Conservation (phyloP, 2,329 filamentous ascomycete genomes). For the Ilyonectria robusta region DNA sequence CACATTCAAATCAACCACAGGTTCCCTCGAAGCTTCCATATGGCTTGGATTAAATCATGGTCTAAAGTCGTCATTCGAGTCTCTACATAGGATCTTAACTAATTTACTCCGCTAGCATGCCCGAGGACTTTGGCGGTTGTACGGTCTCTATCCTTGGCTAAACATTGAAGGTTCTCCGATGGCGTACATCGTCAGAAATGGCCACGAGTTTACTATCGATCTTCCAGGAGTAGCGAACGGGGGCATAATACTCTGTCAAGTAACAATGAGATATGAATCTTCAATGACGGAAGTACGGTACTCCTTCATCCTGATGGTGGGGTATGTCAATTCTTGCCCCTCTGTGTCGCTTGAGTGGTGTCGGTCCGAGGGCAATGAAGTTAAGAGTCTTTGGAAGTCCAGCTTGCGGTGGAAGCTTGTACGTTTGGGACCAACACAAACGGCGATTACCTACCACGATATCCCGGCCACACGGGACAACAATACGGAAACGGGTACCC, state of each 20-base stretch:
- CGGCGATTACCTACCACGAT: background rate
- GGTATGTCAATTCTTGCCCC: background rate
- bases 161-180: slow-evolving; percentile 24
- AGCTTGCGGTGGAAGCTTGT: slow-evolving; percentile 38
- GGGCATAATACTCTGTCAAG: slow-evolving; percentile 21
- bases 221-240: slow-evolving; percentile 23
- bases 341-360: slow-evolving; percentile 38
- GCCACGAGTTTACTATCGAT: slow-evolving; percentile 25
- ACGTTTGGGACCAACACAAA: slow-evolving; percentile 14
- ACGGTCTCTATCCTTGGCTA: slow-evolving; percentile 20
- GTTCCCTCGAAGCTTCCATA: no score
- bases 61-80: slow-evolving; percentile 13
- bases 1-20: no score
- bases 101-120: slow-evolving; percentile 33
- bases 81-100: slow-evolving; percentile 21
- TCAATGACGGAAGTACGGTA: background rate
- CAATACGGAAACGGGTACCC: background rate
- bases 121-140: slow-evolving; percentile 23
- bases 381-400: slow-evolving; percentile 33
- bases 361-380: slow-evolving; percentile 32
- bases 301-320: slow-evolving; percentile 33
- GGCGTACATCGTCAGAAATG: slow-evolving; percentile 6
- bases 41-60: slow-evolving; percentile 8
- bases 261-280: slow-evolving; percentile 22
- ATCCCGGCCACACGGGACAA: background rate